phyloP scores from a whole-genome alignment of 352 stramenopile species.

The Phytopythium chamaehyphon region DNA sequence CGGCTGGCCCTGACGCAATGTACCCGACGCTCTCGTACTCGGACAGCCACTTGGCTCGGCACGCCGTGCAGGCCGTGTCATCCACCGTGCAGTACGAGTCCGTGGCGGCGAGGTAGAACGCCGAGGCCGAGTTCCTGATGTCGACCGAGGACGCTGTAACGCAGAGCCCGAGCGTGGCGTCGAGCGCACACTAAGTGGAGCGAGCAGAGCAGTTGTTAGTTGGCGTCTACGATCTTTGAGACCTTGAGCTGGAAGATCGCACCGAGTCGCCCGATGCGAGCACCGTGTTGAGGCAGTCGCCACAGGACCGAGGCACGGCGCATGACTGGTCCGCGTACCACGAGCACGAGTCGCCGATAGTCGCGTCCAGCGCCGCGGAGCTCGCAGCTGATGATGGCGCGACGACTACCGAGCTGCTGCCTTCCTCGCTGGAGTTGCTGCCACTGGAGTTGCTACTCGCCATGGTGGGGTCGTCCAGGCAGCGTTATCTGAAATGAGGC shows the following conservation, averaged over 20 bases:
- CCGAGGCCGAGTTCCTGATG: background rate
- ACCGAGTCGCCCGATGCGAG: slow-evolving; percentile 18
- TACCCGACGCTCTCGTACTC: slow-evolving; percentile 3
- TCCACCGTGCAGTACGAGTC: slow-evolving; percentile 15
- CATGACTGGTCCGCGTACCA: slow-evolving; percentile 25
- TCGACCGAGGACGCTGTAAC: slow-evolving; percentile 1
- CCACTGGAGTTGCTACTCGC: slow-evolving; percentile 5
- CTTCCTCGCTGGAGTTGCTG: slow-evolving; percentile 3
- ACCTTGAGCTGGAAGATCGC: too few relatives aligned
- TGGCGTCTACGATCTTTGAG: too few relatives aligned
- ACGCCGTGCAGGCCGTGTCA: slow-evolving; percentile 11
- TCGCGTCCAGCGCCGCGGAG: background rate
- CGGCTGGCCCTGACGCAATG: slow-evolving; percentile 6
- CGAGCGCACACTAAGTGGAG: slow-evolving; percentile 13
- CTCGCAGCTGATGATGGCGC: slow-evolving; percentile 15
- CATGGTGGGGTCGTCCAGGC: background rate
- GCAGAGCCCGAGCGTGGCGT: slow-evolving; percentile 13
- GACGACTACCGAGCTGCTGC: slow-evolving; percentile 1
- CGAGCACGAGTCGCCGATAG: slow-evolving; percentile 19
- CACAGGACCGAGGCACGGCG: slow-evolving; percentile 14
- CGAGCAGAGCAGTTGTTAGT: background rate
- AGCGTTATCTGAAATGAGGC: background rate
- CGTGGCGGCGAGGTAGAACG: slow-evolving; percentile 2
- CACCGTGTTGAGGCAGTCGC: slow-evolving; percentile 23
- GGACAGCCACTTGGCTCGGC: slow-evolving; percentile 13